Conservation (phyloP, 352 stramenopile species). For the Phytophthora citricola region DNA sequence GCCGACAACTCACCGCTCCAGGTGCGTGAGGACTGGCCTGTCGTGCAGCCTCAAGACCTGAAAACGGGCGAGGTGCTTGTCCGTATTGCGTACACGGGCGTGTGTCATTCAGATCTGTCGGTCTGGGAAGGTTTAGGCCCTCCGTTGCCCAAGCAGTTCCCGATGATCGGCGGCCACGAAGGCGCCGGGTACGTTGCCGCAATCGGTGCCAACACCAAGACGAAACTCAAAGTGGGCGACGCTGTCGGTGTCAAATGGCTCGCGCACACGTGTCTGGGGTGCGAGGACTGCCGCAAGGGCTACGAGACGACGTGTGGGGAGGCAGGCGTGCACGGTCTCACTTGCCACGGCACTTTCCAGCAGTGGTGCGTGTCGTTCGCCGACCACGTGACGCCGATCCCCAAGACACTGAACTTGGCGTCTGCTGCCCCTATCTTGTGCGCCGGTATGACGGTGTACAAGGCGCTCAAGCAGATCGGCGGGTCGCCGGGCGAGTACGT, state of each 20-base stretch:
- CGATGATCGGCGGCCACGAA: conserved; percentile 68
- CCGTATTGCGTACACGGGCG: conserved; percentile 55
- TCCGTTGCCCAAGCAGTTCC: conserved; percentile 40
- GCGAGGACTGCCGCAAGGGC: conserved; percentile 62
- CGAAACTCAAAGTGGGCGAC: conserved; percentile 56
- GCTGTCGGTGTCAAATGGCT: conserved; percentile 62
- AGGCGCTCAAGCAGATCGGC: conserved; percentile 72
- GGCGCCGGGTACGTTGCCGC: conserved; percentile 58
- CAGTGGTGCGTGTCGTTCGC: conserved; percentile 78
- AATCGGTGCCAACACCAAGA: conserved; percentile 52
- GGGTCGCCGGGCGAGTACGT: conserved; percentile 57
- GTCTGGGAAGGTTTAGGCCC: conserved; percentile 51
- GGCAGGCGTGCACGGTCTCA: conserved; percentile 46
- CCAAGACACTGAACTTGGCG: conserved; percentile 48
- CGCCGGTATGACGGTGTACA: conserved; percentile 89
- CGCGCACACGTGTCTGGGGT: conserved; percentile 54
- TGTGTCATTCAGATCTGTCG: conserved; percentile 60
- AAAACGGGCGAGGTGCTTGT: conserved; percentile 57
- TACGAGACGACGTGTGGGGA: conserved; percentile 49
- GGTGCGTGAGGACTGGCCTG: conserved; percentile 55
- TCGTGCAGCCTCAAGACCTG: conserved; percentile 52
- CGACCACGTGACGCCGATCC: conserved; percentile 79
- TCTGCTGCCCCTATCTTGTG: conserved; percentile 79
- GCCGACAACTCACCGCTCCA: conserved; percentile 51
- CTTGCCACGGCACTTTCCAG: conserved; percentile 55